Percentiles rank a stretch among this genome's conserved stretches.
Evolutionary conservation across 2,329 filamentous ascomycete species (phyloP).

Genomic region (Endocalyx cinctus): DNA sequence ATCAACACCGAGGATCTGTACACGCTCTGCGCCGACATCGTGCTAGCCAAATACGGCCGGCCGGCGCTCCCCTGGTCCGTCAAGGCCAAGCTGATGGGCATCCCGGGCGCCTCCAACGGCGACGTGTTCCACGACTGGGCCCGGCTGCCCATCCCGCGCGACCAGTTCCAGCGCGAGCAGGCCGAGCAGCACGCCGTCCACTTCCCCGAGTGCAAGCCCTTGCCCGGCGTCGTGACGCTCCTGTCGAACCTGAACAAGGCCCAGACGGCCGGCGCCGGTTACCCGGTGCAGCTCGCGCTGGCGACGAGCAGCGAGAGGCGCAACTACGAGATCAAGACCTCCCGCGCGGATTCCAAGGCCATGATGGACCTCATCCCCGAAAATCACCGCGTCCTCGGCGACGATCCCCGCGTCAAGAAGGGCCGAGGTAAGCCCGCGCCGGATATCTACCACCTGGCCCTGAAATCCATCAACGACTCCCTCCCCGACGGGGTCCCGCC

Average conservation of each 20-base stretch:
- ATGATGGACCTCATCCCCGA: slow-evolving; percentile 41
- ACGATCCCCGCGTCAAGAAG: slow-evolving; percentile 57
- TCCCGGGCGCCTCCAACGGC: slow-evolving; percentile 37
- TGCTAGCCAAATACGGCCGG: slow-evolving; percentile 57
- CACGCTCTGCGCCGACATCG: slow-evolving; percentile 60
- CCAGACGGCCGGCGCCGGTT: slow-evolving; percentile 16
- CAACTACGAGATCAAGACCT: slow-evolving; percentile 61
- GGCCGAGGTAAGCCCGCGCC: slow-evolving; percentile 68
- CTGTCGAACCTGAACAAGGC: slow-evolving; percentile 39
- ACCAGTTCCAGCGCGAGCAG: slow-evolving; percentile 53
- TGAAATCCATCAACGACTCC: slow-evolving; percentile 58
- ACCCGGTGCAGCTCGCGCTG: slow-evolving; percentile 50
- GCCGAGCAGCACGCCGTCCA: slow-evolving; percentile 48
- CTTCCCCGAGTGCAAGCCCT: slow-evolving; percentile 55
- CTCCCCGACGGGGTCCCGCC: slow-evolving; percentile 39
- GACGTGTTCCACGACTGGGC: slow-evolving; percentile 55
- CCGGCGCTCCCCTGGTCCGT: slow-evolving; percentile 65
- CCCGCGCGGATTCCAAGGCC: slow-evolving; percentile 17
- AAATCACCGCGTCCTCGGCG: slow-evolving; percentile 56
- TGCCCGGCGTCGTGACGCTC: slow-evolving; percentile 59
- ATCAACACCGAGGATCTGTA: slow-evolving; percentile 72
- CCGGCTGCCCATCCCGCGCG: slow-evolving; percentile 58
- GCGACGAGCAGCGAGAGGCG: slow-evolving; percentile 57
- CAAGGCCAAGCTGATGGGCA: slow-evolving; percentile 69
- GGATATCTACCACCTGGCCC: slow-evolving; percentile 67